Conservation (phyloP, 148 eudicot genomes). For the Suaeda aralocaspica region DNA sequence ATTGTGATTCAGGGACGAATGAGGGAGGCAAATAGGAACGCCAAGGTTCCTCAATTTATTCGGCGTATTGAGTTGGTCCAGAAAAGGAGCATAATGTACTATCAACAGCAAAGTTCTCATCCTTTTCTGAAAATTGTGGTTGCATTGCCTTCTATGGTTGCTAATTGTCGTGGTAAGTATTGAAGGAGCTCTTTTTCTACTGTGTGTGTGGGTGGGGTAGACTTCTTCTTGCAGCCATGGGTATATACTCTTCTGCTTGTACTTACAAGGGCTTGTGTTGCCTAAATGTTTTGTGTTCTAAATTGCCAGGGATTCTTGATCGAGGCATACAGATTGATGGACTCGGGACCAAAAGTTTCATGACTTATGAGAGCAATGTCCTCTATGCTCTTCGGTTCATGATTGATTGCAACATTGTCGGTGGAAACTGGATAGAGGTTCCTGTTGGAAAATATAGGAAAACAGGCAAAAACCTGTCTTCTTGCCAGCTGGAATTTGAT, state of each 20-base stretch:
- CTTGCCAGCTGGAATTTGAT: constrained; percentile 91
- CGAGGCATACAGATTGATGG: constrained; percentile 94
- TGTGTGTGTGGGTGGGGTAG: background rate
- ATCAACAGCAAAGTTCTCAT: constrained; percentile 76
- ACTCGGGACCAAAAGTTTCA: constrained; percentile 77
- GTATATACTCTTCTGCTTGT: background rate
- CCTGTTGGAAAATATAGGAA: constrained; percentile 67
- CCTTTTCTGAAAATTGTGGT: constrained; percentile 87
- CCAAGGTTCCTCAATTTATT: constrained; percentile 60
- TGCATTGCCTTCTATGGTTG: constrained; percentile 91
- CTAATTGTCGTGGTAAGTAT: constrained; percentile 83
- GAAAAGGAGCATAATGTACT: constrained; percentile 91
- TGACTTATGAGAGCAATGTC: constrained; percentile 93
- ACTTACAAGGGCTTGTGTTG: background rate
- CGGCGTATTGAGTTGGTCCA: constrained; percentile 77
- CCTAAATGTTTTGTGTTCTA: background rate
- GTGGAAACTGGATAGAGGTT: constrained; percentile 97
- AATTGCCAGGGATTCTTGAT: constrained; percentile 74
- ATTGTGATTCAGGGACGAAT: constrained; percentile 56
- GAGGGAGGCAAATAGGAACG: constrained; percentile 74
- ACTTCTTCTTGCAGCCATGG: no score
- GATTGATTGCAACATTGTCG: constrained; percentile 93
- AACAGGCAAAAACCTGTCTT: constrained; percentile 52
- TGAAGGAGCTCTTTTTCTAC: background rate
- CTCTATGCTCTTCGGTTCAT: constrained; percentile 95